Evolutionary conservation across 345 rosid genomes (phyloP).

Genomic region (Gossypium australe): DNA sequence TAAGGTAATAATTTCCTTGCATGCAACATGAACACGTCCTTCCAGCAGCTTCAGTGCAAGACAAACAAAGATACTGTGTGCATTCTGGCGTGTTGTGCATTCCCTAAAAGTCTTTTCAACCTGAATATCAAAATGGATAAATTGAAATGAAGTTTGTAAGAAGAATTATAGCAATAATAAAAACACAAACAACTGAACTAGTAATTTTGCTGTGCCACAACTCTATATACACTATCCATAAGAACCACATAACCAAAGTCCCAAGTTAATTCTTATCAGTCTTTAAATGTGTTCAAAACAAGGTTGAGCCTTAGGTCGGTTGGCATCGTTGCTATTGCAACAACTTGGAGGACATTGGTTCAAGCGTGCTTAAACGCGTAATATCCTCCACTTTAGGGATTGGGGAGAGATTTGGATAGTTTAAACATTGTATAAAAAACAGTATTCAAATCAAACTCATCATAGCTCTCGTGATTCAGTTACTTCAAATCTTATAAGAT

Average conservation of each 20-base stretch:
- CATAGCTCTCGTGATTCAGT: too few relatives aligned
- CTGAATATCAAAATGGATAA: slow-evolving; percentile 30
- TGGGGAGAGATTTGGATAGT: too few relatives aligned
- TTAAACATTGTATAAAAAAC: too few relatives aligned
- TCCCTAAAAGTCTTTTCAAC: slow-evolving; percentile 96
- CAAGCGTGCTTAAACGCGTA: too few relatives aligned
- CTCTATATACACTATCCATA: background rate
- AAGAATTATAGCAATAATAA: background rate
- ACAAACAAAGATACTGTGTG: slow-evolving; percentile 93
- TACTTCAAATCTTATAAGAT: too few relatives aligned
- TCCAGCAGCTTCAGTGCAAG: slow-evolving; percentile 79
- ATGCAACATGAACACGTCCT: slow-evolving; percentile 90
- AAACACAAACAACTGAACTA: background rate
- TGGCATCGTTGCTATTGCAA: too few relatives aligned
- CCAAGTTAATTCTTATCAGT: background rate
- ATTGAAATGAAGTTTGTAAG: background rate
- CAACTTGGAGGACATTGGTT: too few relatives aligned
- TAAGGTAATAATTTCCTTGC: slow-evolving; percentile 84
- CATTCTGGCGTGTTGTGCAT: slow-evolving; percentile 93
- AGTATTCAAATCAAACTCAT: too few relatives aligned
- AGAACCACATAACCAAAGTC: background rate
- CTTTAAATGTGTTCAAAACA: too few relatives aligned
- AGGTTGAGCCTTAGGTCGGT: too few relatives aligned
- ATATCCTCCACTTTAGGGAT: too few relatives aligned
- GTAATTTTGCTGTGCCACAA: background rate